Conservation (phyloP, 2,329 filamentous ascomycete genomes). For the Fragosphaeria purpurea region DNA sequence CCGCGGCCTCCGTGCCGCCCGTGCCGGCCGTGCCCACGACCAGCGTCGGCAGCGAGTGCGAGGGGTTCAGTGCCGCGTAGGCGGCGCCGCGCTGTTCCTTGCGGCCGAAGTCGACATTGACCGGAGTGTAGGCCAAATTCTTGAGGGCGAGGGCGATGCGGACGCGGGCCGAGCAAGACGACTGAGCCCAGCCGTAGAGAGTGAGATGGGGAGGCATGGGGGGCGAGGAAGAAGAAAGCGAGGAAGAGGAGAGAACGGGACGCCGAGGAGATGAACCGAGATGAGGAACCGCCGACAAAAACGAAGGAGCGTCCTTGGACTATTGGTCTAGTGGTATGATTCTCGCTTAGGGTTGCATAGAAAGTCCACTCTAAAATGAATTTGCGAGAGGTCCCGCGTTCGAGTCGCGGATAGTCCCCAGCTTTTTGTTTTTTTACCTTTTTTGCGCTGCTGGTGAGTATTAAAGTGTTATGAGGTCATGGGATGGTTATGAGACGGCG, state of each 20-base stretch:
- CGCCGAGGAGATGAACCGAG: background rate
- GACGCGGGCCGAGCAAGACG: conserved; percentile 51
- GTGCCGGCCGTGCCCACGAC: conserved; percentile 21
- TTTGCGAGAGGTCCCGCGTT: background rate
- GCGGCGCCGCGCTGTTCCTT: conserved; percentile 36
- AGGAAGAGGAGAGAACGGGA: too few species aligned
- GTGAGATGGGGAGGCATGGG: conserved; percentile 14
- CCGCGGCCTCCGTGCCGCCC: background rate
- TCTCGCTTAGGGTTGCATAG: background rate
- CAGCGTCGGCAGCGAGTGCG: conserved; percentile 44
- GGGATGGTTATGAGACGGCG: too few species aligned
- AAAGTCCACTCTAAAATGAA: background rate
- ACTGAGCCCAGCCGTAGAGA: conserved; percentile 52
- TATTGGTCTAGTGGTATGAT: too few species aligned
- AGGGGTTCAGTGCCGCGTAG: conserved; percentile 43
- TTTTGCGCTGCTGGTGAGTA: too few species aligned
- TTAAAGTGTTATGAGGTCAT: too few species aligned
- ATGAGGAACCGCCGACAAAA: background rate
- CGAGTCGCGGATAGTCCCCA: too few species aligned
- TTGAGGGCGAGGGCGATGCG: conserved; percentile 51
- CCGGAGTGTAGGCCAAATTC: conserved; percentile 33
- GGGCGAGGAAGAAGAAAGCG: too few species aligned
- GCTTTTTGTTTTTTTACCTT: too few species aligned
- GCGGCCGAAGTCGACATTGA: conserved; percentile 44
- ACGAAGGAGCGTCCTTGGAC: background rate